Conservation (phyloP, 1,284 basidiomycete species). For the Erythrobasidium hasegawianum region DNA sequence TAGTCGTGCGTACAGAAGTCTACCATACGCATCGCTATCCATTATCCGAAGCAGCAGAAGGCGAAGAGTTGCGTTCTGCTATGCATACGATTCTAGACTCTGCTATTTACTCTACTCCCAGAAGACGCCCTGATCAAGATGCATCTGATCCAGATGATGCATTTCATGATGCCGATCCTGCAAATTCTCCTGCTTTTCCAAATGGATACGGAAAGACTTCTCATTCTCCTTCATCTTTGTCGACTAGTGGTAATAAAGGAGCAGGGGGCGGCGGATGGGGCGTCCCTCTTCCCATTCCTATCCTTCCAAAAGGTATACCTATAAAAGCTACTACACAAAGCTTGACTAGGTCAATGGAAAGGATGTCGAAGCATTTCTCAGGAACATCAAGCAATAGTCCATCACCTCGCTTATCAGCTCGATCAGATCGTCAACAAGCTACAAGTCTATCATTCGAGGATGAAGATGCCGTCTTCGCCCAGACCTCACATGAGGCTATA, state of each 20-base stretch:
- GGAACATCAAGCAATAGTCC: slow-evolving; percentile 5
- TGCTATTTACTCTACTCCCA: background rate
- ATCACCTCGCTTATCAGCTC: slow-evolving; percentile 10
- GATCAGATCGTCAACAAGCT: background rate
- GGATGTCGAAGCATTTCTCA: slow-evolving; percentile 3
- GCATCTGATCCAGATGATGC: background rate
- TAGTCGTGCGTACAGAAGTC: slow-evolving; percentile 26
- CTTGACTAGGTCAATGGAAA: background rate
- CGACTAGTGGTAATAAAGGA: background rate
- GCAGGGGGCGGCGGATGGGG: background rate
- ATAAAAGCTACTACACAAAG: background rate
- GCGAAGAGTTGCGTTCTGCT: slow-evolving; percentile 19
- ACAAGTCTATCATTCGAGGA: slow-evolving; percentile 29
- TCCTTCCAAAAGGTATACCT: slow-evolving; percentile 1
- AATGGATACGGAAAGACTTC: slow-evolving; percentile 29
- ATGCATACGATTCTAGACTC: slow-evolving; percentile 31
- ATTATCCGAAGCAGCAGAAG: background rate
- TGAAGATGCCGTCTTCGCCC: slow-evolving; percentile 30
- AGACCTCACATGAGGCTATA: slow-evolving; percentile 1
- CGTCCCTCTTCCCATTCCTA: slow-evolving; percentile 19
- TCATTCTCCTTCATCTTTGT: slow-evolving; percentile 1
- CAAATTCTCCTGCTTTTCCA: slow-evolving; percentile 26
- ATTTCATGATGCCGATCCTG: background rate
- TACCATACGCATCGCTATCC: slow-evolving; percentile 8
- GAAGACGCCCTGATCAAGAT: too few relatives aligned